Percentiles rank a stretch among this genome's conserved stretches.
Evolutionary conservation across 192 early-diverging fungal genomes (phyloP).

Genomic region (Dispira parvispora): DNA sequence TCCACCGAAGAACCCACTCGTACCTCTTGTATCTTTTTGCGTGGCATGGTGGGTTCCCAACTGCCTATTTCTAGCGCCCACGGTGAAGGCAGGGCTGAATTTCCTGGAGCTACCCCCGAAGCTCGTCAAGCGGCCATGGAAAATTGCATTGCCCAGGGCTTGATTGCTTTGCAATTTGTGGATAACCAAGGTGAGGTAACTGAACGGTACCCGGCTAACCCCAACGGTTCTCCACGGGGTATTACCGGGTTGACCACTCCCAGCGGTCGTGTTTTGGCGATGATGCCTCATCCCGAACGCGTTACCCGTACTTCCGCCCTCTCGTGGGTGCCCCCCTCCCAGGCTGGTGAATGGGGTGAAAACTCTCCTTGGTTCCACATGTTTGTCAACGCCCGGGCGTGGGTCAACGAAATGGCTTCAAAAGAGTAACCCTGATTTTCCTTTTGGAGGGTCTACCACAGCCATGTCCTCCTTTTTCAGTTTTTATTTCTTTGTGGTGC

Average conservation of each 20-base stretch:
- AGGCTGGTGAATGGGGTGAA: conserved; percentile 40
- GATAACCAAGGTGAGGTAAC: conserved; percentile 63
- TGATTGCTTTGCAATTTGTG: conserved; percentile 61
- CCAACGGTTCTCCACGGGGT: conserved; percentile 79
- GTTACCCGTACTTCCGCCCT: conserved; percentile 68
- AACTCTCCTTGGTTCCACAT: conserved; percentile 80
- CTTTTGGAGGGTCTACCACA: too few species aligned
- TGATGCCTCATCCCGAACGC: conserved; percentile 99
- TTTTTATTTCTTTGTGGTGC: too few species aligned
- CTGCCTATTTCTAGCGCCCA: conserved; percentile 94
- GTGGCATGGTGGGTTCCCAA: conserved; percentile 75
- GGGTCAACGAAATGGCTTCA: conserved; percentile 37
- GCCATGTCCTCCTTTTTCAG: too few species aligned
- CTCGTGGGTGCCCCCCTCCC: conserved; percentile 58
- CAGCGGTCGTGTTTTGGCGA: conserved; percentile 76
- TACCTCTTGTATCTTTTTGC: conserved; percentile 56
- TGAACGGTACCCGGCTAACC: conserved; percentile 88
- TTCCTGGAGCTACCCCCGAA: conserved; percentile 18
- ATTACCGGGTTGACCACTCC: conserved; percentile 73
- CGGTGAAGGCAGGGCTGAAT: conserved; percentile 89
- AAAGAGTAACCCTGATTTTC: neutral
- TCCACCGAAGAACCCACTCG: conserved; percentile 2
- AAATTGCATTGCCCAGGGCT: conserved; percentile 28
- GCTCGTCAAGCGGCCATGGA: conserved; percentile 13
- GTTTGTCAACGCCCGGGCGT: conserved; percentile 83